These are phyloP conservation scores for Aspergillus neoniger DNA, from an alignment of 2,329 filamentous ascomycete genomes.

Conservation along the genomic window DNA sequence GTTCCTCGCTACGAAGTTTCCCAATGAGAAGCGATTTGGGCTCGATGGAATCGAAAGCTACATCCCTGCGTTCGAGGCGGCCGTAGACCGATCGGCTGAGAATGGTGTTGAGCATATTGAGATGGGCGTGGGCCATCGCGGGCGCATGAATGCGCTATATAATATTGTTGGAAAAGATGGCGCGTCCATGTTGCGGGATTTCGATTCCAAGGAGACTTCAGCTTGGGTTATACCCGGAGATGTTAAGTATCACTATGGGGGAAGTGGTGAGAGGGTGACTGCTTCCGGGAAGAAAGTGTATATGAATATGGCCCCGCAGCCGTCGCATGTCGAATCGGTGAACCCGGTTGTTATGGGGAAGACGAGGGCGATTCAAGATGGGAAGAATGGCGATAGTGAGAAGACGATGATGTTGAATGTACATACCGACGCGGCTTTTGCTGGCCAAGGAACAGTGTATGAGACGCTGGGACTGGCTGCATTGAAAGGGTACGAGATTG, in stretches of 20 bases:
- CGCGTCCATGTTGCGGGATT: constrained; percentile 99
- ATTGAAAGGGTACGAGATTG: constrained; percentile 92
- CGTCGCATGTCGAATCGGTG: constrained; percentile 96
- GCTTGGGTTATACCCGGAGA: constrained; percentile 92
- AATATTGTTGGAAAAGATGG: constrained; percentile 99
- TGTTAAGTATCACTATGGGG: constrained; percentile 98
- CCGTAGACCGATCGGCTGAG: constrained; percentile 97
- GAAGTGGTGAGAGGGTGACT: constrained; percentile 99
- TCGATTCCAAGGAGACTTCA: constrained; percentile 80
- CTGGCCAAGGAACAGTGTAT: constrained; percentile 95
- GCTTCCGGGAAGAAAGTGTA: constrained; percentile 98
- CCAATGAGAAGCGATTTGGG: constrained; percentile 99
- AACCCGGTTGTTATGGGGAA: constrained; percentile 97
- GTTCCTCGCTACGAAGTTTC: constrained; percentile 95
- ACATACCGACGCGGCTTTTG: constrained; percentile 96
- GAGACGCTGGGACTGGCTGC: constrained; percentile 98
- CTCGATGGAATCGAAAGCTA: constrained; percentile 95
- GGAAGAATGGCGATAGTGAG: constrained; percentile 87
- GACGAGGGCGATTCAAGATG: constrained; percentile 96
- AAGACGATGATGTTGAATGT: constrained; percentile 93
- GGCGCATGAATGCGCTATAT: constrained; percentile 93
- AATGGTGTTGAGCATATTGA: constrained; percentile 99
- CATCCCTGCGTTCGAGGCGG: constrained; percentile 97
- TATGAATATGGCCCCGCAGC: constrained; percentile 95
- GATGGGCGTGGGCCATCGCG: constrained; percentile 99